Conservation (phyloP, 164 flowering plant species). For the Houttuynia cordata region DNA sequence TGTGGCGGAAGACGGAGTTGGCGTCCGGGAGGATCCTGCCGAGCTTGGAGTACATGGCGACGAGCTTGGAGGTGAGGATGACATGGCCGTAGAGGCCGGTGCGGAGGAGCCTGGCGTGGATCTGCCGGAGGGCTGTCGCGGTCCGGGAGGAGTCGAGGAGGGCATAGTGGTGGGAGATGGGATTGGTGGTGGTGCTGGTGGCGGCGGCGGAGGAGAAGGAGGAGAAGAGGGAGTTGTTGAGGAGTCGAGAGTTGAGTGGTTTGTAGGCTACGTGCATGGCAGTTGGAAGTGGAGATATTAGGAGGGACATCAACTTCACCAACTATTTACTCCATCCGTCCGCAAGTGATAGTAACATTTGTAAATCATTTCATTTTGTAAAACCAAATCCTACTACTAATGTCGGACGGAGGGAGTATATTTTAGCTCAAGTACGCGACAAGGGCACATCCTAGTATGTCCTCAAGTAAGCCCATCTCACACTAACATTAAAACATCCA, state of each 20-base stretch:
- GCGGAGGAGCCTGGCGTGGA: constrained; percentile 13
- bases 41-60: constrained; percentile 15
- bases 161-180: constrained; percentile 9
- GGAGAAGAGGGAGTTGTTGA: background rate
- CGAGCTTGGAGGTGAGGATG: constrained; percentile 14
- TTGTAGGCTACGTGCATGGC: background rate
- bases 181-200: background rate
- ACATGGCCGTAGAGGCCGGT: constrained; percentile 10
- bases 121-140: constrained; percentile 3
- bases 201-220: constrained; percentile 5
- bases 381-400: too few relatives aligned
- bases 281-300: too few relatives aligned
- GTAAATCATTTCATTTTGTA: too few relatives aligned
- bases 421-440: too few relatives aligned
- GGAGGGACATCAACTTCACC: too few relatives aligned
- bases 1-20: constrained; percentile 12
- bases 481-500: too few relatives aligned
- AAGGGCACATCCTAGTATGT: too few relatives aligned
- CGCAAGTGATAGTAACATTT: too few relatives aligned
- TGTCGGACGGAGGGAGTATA: too few relatives aligned
- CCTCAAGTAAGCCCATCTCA: too few relatives aligned
- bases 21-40: constrained; percentile 8
- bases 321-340: too few relatives aligned
- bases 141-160: constrained; percentile 14
- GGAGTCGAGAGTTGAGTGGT: background rate